phyloP scores from a whole-genome alignment of 371 early-diverging fungal genomes.

The Syncephalastrum contaminatum region DNA sequence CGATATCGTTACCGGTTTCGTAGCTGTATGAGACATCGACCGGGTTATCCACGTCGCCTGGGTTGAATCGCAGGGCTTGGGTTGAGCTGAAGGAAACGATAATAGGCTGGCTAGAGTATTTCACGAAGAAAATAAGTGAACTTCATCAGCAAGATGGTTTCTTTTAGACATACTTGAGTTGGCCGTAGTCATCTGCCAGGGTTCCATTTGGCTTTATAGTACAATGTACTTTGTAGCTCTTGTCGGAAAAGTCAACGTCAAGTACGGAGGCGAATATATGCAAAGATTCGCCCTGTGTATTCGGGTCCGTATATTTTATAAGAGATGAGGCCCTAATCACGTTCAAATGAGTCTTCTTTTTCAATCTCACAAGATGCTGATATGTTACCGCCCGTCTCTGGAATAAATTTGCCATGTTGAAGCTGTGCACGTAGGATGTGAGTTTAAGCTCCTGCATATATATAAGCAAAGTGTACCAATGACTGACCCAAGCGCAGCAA shows the following conservation, averaged over 20 bases:
- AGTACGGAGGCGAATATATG: constrained; percentile 26
- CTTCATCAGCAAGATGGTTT: neutral
- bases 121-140: neutral
- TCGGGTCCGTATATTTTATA: constrained; percentile 24
- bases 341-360: neutral
- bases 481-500: constrained; percentile 5
- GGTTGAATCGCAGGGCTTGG: constrained; percentile 16
- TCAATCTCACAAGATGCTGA: neutral
- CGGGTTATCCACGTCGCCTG: constrained; percentile 28
- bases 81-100: constrained; percentile 27
- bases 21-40: constrained; percentile 27
- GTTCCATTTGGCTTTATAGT: constrained; percentile 29
- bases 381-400: constrained; percentile 30
- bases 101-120: constrained; percentile 18
- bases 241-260: constrained; percentile 29
- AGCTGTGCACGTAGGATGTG: constrained; percentile 9
- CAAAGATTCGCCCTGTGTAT: constrained; percentile 27
- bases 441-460: neutral
- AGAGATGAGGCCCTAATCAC: constrained; percentile 17
- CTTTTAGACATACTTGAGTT: constrained; percentile 20
- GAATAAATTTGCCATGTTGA: constrained; percentile 38
- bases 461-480: constrained; percentile 7
- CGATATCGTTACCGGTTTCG: constrained; percentile 28
- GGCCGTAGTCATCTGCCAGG: constrained; percentile 25
- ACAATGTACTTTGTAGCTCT: constrained; percentile 31